Evolutionary conservation across 768 basidiomycete genomes (phyloP), one percentile per base, ranked within the genome.

Genomic region (Trametes sanguinea): DNA sequence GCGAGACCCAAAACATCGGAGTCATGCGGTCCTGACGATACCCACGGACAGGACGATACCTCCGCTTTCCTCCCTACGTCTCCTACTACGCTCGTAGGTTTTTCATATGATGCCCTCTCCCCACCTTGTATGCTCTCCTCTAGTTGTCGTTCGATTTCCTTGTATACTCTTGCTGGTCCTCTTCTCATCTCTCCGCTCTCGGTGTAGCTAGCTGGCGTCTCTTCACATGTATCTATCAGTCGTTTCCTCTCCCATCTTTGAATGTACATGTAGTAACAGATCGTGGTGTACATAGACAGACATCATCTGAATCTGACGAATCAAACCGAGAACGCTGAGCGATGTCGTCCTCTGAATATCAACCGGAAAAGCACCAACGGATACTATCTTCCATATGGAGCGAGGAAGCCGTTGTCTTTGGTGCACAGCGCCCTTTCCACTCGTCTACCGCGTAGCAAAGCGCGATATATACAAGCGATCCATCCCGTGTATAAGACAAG

Each of bases 31-130:
- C 43, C 57, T 51, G 54, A 32, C 35, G 39, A 61, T 55, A 51
- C 54, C 54, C 48, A 51, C 42, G 54, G 60, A 61, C 32, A 35
- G 60, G 46, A 61, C 54, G 48, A 61, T 61, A 56, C 48, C n/a
- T 13, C 42, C 45, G n/a, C 33, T 57, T 37, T 37, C 6, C 32
- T 46, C 42, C 42, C 39, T 62, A 46, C 50, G 39, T 51, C 29
- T 17, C 37, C 16, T 47, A 27, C 53, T 44, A 17, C 27, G 30
- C 43, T 50, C 22, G 14, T n/a, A 27, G 3, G n/a, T 16, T 44
- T 47, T 22, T 22, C 22, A 22, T 22, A 47, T 54, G 35, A 14
- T 51, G 40, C 46, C 9, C 37, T 42, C 51, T 33, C 40, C 37
- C 22, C 35, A 50, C 42, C 60, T 52, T 27, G 2, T 59, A 59